A percentile compares a stretch with the other conserved stretches of the same genome.
These are phyloP conservation scores for Suhomyces kunorum DNA, from an alignment of 1,139 yeast genomes.

Conservation along the genomic window DNA sequence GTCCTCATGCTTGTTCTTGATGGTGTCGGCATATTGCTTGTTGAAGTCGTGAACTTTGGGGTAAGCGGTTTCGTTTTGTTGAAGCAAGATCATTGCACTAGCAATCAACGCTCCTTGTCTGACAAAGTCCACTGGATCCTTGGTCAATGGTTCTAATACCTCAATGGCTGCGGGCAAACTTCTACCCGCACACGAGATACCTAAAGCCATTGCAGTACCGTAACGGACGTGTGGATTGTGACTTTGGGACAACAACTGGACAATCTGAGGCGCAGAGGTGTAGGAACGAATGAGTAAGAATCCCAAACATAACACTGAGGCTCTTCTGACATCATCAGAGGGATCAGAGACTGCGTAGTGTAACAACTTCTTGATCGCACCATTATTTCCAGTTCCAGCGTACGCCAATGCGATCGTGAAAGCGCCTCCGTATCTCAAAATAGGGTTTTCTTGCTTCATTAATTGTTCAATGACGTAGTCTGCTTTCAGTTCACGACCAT, in stretches of 20 bases:
- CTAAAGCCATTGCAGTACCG: conserved; percentile 97
- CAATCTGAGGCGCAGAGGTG: conserved; percentile 93
- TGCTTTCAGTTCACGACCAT: conserved; percentile 83
- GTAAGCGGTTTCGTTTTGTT: conserved; percentile 83
- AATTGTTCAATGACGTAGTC: conserved; percentile 68
- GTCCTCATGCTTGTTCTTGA: conserved; percentile 89
- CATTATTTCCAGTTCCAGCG: conserved; percentile 92
- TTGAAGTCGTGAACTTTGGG: conserved; percentile 81
- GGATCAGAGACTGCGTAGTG: conserved; percentile 98
- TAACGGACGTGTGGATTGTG: conserved; percentile 98
- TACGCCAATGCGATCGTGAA: conserved; percentile 92
- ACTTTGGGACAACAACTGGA: conserved; percentile 87
- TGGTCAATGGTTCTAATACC: conserved; percentile 86
- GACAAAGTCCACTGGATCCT: conserved; percentile 95
- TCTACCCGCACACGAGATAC: conserved; percentile 96
- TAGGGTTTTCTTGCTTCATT: conserved; percentile 74
- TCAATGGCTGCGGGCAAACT: conserved; percentile 87
- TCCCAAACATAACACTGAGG: conserved; percentile 92
- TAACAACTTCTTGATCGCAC: conserved; percentile 79
- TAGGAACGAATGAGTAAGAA: conserved; percentile 88
- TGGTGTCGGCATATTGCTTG: conserved; percentile 71
- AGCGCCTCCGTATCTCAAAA: conserved; percentile 94
- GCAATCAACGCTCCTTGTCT: conserved; percentile 98
- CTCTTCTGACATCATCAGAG: conserved; percentile 94
- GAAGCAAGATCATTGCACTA: conserved; percentile 86